These are phyloP conservation scores for Zymoseptoria passerinii DNA, from an alignment of 2,329 filamentous ascomycete species.

Conservation along the genomic window DNA sequence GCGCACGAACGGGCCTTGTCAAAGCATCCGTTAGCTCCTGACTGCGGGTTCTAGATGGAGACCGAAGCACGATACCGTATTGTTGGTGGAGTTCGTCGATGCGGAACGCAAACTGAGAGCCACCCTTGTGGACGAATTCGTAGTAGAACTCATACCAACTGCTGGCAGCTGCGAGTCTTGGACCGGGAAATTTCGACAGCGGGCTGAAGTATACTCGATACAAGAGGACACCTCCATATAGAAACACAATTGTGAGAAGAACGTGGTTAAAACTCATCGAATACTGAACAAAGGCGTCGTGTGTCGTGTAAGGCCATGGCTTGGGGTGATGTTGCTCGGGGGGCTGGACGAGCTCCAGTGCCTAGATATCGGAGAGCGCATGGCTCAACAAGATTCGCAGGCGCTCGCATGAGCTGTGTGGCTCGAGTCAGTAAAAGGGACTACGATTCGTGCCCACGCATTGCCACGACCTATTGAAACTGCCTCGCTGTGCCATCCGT, in stretches of 20 bases:
- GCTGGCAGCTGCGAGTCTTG: constrained; percentile 5
- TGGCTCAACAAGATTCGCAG: background rate
- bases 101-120: constrained; percentile 17
- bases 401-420: background rate
- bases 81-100: constrained; percentile 22
- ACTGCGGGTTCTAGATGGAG: background rate
- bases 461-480: no score
- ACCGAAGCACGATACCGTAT: constrained; percentile 17
- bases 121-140: constrained; percentile 19
- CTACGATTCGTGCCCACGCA: background rate
- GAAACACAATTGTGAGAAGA: background rate
- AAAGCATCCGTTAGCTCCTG: background rate
- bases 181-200: constrained; percentile 8
- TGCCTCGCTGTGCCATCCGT: no score
- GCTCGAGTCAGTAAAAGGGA: background rate
- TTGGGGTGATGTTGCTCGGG: background rate
- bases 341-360: background rate
- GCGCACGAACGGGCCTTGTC: constrained; percentile 15
- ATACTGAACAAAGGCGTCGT: background rate
- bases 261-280: background rate
- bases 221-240: constrained; percentile 3
- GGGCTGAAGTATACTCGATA: constrained; percentile 11
- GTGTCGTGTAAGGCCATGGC: background rate
- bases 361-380: background rate
- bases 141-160: constrained; percentile 26